These are phyloP conservation scores for Malus sylvestris DNA, from an alignment of 306 rosid species.

Conservation along the genomic window DNA sequence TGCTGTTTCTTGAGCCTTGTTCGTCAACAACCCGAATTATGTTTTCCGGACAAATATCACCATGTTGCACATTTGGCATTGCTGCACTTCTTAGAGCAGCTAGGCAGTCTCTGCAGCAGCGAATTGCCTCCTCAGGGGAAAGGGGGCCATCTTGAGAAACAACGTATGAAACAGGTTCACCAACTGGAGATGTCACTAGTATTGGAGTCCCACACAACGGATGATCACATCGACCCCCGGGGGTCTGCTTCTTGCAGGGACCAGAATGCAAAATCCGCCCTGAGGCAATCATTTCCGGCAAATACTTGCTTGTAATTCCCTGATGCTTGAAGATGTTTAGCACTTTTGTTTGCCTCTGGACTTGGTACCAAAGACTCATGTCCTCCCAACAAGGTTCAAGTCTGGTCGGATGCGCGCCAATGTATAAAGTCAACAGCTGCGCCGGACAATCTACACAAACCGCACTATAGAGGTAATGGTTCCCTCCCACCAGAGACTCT, in stretches of 20 bases:
- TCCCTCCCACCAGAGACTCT: slow-evolving; percentile 60
- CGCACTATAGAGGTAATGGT: slow-evolving; percentile 58
- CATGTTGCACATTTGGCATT: slow-evolving; percentile 71
- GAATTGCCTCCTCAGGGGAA: slow-evolving; percentile 62
- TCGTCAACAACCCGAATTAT: slow-evolving; percentile 45
- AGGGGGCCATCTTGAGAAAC: slow-evolving; percentile 53
- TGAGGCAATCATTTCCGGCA: slow-evolving; percentile 76
- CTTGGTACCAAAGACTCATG: slow-evolving; percentile 97
- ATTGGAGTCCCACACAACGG: slow-evolving; percentile 90
- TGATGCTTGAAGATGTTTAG: slow-evolving; percentile 63
- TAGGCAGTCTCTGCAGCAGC: slow-evolving; percentile 73
- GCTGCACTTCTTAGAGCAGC: slow-evolving; percentile 69
- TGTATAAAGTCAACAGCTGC: slow-evolving; percentile 49
- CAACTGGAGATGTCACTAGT: slow-evolving; percentile 79
- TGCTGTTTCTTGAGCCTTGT: slow-evolving; percentile 32
- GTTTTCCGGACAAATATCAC: slow-evolving; percentile 86
- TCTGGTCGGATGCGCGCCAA: slow-evolving; percentile 79
- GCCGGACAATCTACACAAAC: slow-evolving; percentile 56
- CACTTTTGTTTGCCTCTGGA: slow-evolving; percentile 92
- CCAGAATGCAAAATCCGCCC: slow-evolving; percentile 85
- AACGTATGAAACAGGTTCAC: slow-evolving; percentile 57
- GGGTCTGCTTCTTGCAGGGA: slow-evolving; percentile 61
- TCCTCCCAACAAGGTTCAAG: slow-evolving; percentile 96
- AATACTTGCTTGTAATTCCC: slow-evolving; percentile 57
- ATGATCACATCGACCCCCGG: slow-evolving; percentile 80